Evolutionary conservation across 1,284 basidiomycete genomes (phyloP).

Genomic region (Rhodotorula glutinis): DNA sequence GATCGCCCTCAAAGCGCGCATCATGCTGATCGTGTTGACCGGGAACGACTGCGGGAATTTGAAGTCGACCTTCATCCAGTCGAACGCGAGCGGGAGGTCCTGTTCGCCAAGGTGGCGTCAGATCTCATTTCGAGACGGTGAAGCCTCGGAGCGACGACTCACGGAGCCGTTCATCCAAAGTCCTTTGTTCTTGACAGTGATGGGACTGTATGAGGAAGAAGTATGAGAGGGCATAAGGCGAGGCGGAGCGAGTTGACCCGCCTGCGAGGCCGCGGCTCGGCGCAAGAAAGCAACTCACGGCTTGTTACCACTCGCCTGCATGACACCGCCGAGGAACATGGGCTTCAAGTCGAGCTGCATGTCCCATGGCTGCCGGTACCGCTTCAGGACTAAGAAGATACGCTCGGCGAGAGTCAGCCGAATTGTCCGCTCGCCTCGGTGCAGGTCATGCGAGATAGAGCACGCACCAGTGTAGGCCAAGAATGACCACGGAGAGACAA

Average conservation of each 20-base stretch:
- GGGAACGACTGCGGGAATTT: conserved; percentile 30
- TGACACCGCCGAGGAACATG: conserved; percentile 30
- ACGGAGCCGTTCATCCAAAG: conserved; percentile 30
- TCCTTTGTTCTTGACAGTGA: conserved; percentile 28
- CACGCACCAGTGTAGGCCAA: conserved; percentile 24
- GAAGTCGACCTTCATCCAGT: conserved; percentile 6
- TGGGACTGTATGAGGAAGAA: conserved; percentile 5
- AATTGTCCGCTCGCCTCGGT: too few relatives aligned
- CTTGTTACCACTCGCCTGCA: conserved; percentile 27
- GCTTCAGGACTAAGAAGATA: conserved; percentile 15
- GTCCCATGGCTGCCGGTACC: conserved; percentile 28
- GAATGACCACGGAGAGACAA: conserved; percentile 23
- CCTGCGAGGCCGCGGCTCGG: not conserved
- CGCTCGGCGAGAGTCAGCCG: not conserved
- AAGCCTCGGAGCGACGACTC: not conserved
- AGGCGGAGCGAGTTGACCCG: not conserved
- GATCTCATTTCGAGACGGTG: too few relatives aligned
- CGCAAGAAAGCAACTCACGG: conserved; percentile 8
- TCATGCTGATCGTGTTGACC: conserved; percentile 29
- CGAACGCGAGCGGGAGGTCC: conserved; percentile 7
- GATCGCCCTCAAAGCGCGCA: conserved; percentile 26
- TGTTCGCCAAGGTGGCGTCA: too few relatives aligned
- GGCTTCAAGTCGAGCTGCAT: conserved; percentile 29
- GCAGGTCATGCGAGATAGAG: too few relatives aligned
- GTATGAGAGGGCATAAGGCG: too few relatives aligned